Percentiles rank a stretch among this genome's conserved stretches.
These are phyloP conservation scores for Tillandsia fasciculata DNA, from an alignment of 176 grass and related monocot species.

Conservation along the genomic window DNA sequence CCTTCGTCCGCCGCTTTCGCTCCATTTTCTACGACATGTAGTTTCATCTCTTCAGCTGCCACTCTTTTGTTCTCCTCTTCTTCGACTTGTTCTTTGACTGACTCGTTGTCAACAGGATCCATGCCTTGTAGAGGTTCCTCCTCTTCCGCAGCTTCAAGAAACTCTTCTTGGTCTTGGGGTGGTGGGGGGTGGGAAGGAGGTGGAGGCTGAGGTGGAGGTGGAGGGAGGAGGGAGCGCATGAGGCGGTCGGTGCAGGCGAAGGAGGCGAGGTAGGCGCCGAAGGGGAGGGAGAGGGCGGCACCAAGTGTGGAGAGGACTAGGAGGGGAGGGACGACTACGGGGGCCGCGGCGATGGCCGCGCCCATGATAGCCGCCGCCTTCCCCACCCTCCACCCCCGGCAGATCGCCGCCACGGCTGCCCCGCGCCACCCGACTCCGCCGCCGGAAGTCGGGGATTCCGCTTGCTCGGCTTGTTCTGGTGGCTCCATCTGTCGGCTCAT, in stretches of 20 bases:
- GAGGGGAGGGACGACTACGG: conserved; percentile 22
- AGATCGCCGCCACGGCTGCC: conserved; percentile 17
- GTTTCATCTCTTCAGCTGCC: not conserved
- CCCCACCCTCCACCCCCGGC: conserved; percentile 15
- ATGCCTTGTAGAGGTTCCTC: too few relatives aligned
- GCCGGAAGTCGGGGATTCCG: too few relatives aligned
- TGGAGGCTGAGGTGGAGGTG: too few relatives aligned
- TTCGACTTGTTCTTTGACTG: not conserved
- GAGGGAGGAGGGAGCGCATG: conserved; percentile 1
- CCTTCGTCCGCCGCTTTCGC: not conserved
- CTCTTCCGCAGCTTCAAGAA: not conserved
- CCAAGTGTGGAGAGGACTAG: conserved; percentile 10
- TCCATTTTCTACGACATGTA: not conserved
- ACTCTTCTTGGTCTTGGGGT: not conserved
- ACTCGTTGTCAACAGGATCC: not conserved
- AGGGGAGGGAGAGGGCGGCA: conserved; percentile 23
- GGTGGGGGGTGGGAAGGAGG: too few relatives aligned
- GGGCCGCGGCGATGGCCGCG: conserved; percentile 8
- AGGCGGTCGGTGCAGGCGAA: conserved; percentile 4
- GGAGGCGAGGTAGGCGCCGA: conserved; percentile 4
- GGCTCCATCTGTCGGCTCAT: too few relatives aligned
- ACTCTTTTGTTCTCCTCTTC: not conserved
- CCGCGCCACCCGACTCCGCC: not conserved
- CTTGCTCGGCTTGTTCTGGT: too few relatives aligned
- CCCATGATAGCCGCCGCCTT: conserved; percentile 23